Percentiles rank a stretch among this genome's conserved stretches.
phyloP scores from a whole-genome alignment of 1,284 basidiomycete species.

The Trichosporon ovoides region DNA sequence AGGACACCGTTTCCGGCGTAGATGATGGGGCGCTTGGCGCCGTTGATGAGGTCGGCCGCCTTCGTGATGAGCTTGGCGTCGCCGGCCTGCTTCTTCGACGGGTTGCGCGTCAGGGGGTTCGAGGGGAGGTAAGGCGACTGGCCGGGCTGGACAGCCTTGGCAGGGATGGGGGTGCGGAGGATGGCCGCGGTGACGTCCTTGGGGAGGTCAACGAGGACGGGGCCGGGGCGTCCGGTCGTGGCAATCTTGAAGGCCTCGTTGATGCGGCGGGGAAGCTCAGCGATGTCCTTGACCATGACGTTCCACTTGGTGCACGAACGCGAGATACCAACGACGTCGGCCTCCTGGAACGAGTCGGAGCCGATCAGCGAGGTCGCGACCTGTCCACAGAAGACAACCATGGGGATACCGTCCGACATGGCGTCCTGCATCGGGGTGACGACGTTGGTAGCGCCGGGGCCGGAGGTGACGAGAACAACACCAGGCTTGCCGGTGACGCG shows the following conservation, averaged over 20 bases:
- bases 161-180: constrained; percentile 77
- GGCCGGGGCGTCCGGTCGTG: constrained; percentile 90
- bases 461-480: constrained; percentile 95
- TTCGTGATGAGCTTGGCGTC: constrained; percentile 68
- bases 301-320: constrained; percentile 99
- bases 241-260: constrained; percentile 99
- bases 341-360: constrained; percentile 97
- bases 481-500: constrained; percentile 96
- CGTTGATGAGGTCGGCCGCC: constrained; percentile 86
- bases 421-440: constrained; percentile 98
- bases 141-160: constrained; percentile 81
- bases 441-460: constrained; percentile 96
- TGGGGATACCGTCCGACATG: constrained; percentile 85
- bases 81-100: constrained; percentile 55
- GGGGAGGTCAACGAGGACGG: constrained; percentile 93
- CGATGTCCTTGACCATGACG: constrained; percentile 97
- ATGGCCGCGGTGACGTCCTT: constrained; percentile 96
- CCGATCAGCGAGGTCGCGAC: constrained; percentile 97
- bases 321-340: constrained; percentile 93
- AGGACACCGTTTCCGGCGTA: constrained; percentile 93
- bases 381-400: constrained; percentile 95
- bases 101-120: constrained; percentile 57
- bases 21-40: constrained; percentile 83
- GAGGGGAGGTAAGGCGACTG: constrained; percentile 68
- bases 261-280: constrained; percentile 88